Conservation (phyloP, 2,329 filamentous ascomycete species). For the Cladobotryum mycophilum region DNA sequence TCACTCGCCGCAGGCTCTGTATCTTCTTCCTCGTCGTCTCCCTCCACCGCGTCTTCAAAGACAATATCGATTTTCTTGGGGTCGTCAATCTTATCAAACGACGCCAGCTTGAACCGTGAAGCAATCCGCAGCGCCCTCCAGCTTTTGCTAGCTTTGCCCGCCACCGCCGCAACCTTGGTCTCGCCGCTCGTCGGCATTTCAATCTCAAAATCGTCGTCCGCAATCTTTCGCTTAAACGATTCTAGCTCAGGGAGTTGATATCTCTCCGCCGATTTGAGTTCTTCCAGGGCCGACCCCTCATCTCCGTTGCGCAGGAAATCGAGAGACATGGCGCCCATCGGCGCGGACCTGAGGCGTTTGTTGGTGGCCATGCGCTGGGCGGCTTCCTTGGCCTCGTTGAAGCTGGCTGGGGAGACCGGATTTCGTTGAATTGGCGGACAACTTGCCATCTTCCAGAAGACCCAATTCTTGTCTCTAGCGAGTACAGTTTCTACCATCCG, state of each 20-base stretch:
- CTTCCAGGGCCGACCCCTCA: conserved; percentile 54
- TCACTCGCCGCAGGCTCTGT: conserved; percentile 26
- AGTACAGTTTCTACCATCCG: conserved; percentile 96
- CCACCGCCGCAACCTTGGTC: conserved; percentile 50
- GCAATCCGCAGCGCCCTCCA: conserved; percentile 86
- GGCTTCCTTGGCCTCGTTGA: conserved; percentile 60
- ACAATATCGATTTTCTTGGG: conserved; percentile 61
- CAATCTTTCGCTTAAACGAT: conserved; percentile 66
- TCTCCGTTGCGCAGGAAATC: conserved; percentile 69
- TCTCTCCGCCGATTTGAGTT: conserved; percentile 59
- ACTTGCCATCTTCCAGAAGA: conserved; percentile 93
- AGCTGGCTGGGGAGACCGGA: conserved; percentile 62
- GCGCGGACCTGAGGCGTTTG: conserved; percentile 62
- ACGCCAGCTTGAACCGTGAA: conserved; percentile 62
- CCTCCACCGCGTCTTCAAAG: conserved; percentile 43
- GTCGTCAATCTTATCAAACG: conserved; percentile 84
- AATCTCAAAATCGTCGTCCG: conserved; percentile 76
- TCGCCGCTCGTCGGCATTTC: conserved; percentile 66
- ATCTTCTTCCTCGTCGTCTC: conserved; percentile 30
- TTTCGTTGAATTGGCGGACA: conserved; percentile 81
- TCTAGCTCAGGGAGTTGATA: conserved; percentile 64
- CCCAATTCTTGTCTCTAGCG: conserved; percentile 96
- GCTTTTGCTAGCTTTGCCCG: conserved; percentile 77
- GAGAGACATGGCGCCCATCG: conserved; percentile 68
- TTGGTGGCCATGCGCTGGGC: conserved; percentile 62